phyloP scores from a whole-genome alignment of 2,329 filamentous ascomycete species.

The Myriosclerotinia scirpicola region DNA sequence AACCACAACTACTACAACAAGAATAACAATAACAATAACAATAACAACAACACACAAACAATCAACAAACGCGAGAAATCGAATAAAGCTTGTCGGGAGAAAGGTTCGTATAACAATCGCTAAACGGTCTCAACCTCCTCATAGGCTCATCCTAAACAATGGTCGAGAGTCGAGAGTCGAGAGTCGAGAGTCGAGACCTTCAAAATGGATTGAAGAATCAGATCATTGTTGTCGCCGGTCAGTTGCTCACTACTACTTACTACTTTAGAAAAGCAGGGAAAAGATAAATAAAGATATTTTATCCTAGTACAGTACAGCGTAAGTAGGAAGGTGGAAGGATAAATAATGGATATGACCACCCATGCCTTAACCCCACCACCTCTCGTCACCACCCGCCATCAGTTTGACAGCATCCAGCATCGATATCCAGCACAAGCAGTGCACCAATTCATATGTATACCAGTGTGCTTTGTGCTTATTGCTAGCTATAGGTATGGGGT shows the following conservation, averaged over 20 bases:
- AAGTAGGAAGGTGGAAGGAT: too few relatives aligned
- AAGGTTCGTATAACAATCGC: not conserved
- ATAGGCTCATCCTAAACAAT: too few relatives aligned
- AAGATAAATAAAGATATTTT: too few relatives aligned
- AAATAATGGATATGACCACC: too few relatives aligned
- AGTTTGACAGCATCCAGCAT: too few relatives aligned
- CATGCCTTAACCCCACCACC: not conserved
- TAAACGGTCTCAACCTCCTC: not conserved
- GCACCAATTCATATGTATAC: not conserved
- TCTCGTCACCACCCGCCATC: not conserved
- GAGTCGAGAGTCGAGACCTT: not conserved
- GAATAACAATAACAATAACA: not conserved
- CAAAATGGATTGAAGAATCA: not conserved
- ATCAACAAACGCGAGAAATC: slow-evolving; percentile 1
- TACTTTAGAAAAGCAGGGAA: too few relatives aligned
- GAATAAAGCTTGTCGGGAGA: not conserved
- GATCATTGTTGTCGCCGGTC: not conserved
- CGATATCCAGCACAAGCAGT: too few relatives aligned
- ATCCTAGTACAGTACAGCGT: too few relatives aligned
- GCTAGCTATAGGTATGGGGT: not conserved
- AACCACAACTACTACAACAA: not conserved
- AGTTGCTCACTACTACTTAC: too few relatives aligned
- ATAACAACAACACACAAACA: not conserved
- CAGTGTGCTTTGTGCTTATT: not conserved
- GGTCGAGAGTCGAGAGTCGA: not conserved